Evolutionary conservation across 768 basidiomycete species (phyloP), one percentile per base, ranked within the genome.

Genomic region (Kwoniella sp.): DNA sequence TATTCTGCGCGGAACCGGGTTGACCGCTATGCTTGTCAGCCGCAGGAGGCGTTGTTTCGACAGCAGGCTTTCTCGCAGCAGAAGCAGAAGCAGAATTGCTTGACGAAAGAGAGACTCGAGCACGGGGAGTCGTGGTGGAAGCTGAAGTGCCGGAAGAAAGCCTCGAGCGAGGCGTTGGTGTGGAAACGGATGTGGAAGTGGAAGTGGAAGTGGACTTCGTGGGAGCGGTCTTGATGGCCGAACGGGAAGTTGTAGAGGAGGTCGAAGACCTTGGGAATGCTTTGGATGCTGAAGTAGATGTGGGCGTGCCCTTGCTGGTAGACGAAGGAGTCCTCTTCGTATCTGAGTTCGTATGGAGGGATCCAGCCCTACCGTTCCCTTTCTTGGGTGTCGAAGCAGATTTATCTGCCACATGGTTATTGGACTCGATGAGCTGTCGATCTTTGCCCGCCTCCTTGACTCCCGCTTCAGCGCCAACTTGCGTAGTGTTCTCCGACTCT

Each of bases 111-210:
- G 40, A 44, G 7, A 44, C 40, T 58, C 57, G 13, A 13, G 57
- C 57, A 13, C 40, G 57, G 13, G 27, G 48, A 36, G 17, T 44
- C 8, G 40, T 19, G 17, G 40, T 44, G 40, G 40, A 44, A 44
- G 40, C 17, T 17, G 56, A 58, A 27, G 44, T 46, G 8, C 24
- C 22, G 8, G 54, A 55, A 2, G 56, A 58, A 4, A 58, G 27
- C 25, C 56, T 19, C 9, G 56, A 48, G 9, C 46, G 56, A 4
- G 44, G 56, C 4, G 27, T 22, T 12, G 51, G 19, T 33, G 33
- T 33, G 7, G 33, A 6, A 33, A n/a, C n/a, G n/a, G n/a, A n/a
- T 33, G 40, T 44, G 17, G 40, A 3, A 44, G 40, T 19, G 10
- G 40, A 44, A 7, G 25, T 26, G 22, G 53, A 24, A 3, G 27